Conservation (phyloP, 257 asterid species). For the Solanum lignicaule region DNA sequence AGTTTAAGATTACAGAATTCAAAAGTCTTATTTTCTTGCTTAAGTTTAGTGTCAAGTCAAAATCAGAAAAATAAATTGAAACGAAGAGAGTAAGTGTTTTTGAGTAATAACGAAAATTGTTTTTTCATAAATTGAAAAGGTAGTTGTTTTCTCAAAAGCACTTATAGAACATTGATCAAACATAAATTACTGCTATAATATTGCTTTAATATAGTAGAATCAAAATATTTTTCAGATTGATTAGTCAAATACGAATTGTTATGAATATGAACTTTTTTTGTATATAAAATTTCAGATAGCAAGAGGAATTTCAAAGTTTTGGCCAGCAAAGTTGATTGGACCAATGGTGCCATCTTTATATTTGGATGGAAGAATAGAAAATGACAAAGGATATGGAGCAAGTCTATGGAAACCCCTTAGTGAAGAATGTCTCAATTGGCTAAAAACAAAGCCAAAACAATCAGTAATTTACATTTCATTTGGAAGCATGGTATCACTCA, state of each 20-base stretch:
- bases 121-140: not conserved
- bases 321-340: conserved; percentile 55
- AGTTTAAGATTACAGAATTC: rapidly evolving
- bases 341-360: conserved; percentile 69
- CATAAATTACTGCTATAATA: not conserved
- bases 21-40: not conserved
- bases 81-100: not conserved
- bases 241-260: not conserved
- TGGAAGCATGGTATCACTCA: conserved; percentile 63
- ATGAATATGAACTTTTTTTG: not conserved
- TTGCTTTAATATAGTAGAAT: not conserved
- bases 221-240: not conserved
- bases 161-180: not conserved
- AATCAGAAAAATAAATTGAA: not conserved
- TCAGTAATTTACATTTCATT: conserved; percentile 56
- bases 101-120: not conserved
- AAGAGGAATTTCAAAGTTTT: conserved; percentile 22
- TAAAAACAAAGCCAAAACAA: conserved; percentile 23
- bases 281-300: conserved; percentile 22
- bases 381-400: conserved; percentile 59
- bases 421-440: conserved; percentile 45
- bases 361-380: conserved; percentile 51
- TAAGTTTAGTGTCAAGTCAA: not conserved
- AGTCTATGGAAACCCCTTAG: conserved; percentile 65
- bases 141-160: not conserved